A percentile compares a stretch with the other conserved stretches of the same genome.
Conservation (phyloP, 2,329 filamentous ascomycete genomes). For the Nigrospora oryzae region DNA sequence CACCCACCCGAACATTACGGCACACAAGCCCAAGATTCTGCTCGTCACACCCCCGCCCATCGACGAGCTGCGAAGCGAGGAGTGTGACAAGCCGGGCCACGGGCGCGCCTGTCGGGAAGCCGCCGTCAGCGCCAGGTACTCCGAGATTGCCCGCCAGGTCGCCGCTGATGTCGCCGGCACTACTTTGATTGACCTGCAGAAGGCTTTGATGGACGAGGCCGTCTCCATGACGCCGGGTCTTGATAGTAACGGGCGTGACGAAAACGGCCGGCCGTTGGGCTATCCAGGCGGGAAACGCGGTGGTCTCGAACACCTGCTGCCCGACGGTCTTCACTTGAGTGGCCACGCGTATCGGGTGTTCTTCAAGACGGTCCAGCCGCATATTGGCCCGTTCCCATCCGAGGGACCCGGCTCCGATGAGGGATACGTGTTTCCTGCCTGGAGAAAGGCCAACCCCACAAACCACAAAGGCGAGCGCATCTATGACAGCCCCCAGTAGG, state of each 20-base stretch:
- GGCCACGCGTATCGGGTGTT: slow-evolving; percentile 45
- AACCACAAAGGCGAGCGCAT: slow-evolving; percentile 2
- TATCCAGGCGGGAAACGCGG: slow-evolving; percentile 41
- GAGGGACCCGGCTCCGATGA: slow-evolving; percentile 21
- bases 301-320: slow-evolving; percentile 41
- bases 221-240: slow-evolving; percentile 48
- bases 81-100: slow-evolving; percentile 31
- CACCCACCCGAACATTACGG: slow-evolving; percentile 58
- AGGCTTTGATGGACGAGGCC: slow-evolving; percentile 65
- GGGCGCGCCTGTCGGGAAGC: slow-evolving; percentile 37
- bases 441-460: slow-evolving; percentile 18
- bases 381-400: slow-evolving; percentile 32
- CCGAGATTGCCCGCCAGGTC: slow-evolving; percentile 55
- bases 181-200: slow-evolving; percentile 71
- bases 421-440: slow-evolving; percentile 39
- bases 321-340: slow-evolving; percentile 50
- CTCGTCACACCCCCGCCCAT: slow-evolving; percentile 77
- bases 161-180: slow-evolving; percentile 60
- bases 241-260: slow-evolving; percentile 35
- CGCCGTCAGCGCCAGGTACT: slow-evolving; percentile 43
- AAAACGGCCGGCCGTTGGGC: slow-evolving; percentile 35
- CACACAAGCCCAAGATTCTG: slow-evolving; percentile 65
- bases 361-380: slow-evolving; percentile 36
- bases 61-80: slow-evolving; percentile 61
- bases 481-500: neutral